Percentiles rank a stretch among this genome's conserved stretches.
Conservation (phyloP, 345 rosid species). For the Gossypium turneri region DNA sequence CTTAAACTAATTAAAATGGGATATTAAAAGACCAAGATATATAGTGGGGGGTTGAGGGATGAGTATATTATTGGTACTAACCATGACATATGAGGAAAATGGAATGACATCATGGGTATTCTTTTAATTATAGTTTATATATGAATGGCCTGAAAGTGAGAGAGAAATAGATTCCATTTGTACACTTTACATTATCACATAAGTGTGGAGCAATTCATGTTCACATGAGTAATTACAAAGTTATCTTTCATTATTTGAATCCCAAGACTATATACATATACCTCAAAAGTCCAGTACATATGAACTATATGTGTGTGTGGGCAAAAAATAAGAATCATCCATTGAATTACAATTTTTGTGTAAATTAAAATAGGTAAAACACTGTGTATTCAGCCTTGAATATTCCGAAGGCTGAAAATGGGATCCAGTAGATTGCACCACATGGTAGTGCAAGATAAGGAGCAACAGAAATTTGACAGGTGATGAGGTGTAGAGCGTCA, state of each 20-base stretch:
- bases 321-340: no score
- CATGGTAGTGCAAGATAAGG: not conserved
- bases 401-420: not conserved
- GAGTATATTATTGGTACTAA: no score
- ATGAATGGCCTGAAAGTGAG: conserved; percentile 20
- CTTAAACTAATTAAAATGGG: not conserved
- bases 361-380: no score
- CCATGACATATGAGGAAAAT: conserved; percentile 37
- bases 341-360: no score
- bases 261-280: not conserved
- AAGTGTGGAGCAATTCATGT: conserved; percentile 2
- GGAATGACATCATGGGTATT: conserved; percentile 33
- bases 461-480: conserved; percentile 21
- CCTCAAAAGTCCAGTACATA: not conserved
- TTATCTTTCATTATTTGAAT: not conserved
- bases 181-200: not conserved
- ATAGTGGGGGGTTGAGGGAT: not conserved
- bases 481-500: conserved; percentile 25
- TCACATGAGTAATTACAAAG: not conserved
- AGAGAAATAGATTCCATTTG: conserved; percentile 3
- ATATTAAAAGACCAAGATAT: conserved; percentile 11
- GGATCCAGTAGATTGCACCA: not conserved
- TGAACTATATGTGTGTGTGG: no score
- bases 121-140: no score
- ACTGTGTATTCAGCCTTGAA: no score